Base-by-base conservation (phyloP, 2,329 filamentous ascomycete genomes). In the Incumbomyces delicatus region DNA sequence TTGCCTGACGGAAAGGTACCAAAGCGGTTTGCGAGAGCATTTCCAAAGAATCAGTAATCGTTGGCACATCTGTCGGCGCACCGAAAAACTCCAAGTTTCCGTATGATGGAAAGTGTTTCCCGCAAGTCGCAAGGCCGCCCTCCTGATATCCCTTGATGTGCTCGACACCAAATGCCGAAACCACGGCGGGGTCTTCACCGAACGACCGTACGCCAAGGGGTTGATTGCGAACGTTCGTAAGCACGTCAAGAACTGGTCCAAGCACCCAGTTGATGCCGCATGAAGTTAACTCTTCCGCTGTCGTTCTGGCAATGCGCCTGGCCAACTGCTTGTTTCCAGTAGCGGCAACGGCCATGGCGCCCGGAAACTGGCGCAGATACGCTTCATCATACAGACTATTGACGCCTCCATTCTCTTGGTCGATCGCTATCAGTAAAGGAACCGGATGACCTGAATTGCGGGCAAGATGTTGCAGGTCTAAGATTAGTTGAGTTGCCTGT, bases 401-500 rank as follows among this genome's bases (percentile, higher is more conserved):
- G 63, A 95, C 90, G 2, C 90, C 89, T 53, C 92, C 92, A 78
- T 98, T 96, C 65, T 98, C 92, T 63, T 98, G 92, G 61, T 96
- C 92, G 32, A 96, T 72, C 33, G 85, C 89, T 57, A 98, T 95
- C 46, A 94, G 73, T 14, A 98, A 70, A 2, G 92, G 92, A 2
- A 90, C 83, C 2, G 85, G 83, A 64, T 96, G 90, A 16, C 90
- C 90, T 50, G 90, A 84, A 66, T 94, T 78, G 61, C 87, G 85
- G 32, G 92, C 92, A 61, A 94, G 90, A 41, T 82, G 88, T 66
- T 98, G 92, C 37, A 98, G 74, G 60, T 96, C 88, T 60, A 92
- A 84, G 27, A 95, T 87, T 35, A 96, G 75, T 60, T 77, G 78
- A 36, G 90, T 89, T 29, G 90, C 89, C 61, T 95, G 85, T 63